Conservation (phyloP, 108 stramenopile genomes). For the Skeletonema costatum region DNA sequence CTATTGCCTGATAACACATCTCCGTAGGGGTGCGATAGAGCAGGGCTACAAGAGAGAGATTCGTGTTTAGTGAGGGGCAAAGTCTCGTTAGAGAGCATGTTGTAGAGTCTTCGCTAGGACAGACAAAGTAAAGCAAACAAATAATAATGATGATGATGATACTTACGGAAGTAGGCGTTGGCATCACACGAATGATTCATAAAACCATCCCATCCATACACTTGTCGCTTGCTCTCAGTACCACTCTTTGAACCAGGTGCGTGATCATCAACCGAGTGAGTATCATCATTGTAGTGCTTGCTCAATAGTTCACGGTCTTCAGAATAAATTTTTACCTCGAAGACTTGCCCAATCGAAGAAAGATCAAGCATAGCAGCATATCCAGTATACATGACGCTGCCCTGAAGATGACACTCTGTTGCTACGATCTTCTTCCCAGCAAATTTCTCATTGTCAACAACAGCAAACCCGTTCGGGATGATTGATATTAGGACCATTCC, state of each 20-base stretch:
- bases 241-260: background rate
- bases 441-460: constrained; percentile 22
- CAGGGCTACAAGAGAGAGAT: background rate
- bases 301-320: constrained; percentile 15
- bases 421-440: constrained; percentile 36
- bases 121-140: background rate
- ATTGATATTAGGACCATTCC: background rate
- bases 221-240: constrained; percentile 18
- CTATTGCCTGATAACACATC: constrained; percentile 34
- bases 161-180: constrained; percentile 23
- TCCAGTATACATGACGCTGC: constrained; percentile 24
- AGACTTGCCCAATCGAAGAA: constrained; percentile 4
- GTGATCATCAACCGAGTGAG: constrained; percentile 21
- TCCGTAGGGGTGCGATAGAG: constrained; percentile 11
- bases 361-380: constrained; percentile 31
- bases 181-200: constrained; percentile 46
- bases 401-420: constrained; percentile 11
- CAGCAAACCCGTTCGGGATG: constrained; percentile 29
- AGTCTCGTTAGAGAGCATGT: background rate
- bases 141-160: too few species aligned
- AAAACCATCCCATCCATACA: constrained; percentile 38
- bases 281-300: constrained; percentile 15
- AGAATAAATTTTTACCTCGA: constrained; percentile 29
- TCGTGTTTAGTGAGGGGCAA: background rate
- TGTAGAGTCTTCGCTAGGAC: background rate